Conservation (phyloP, 75 land plant species). For the Pseudotsuga menziesii region DNA sequence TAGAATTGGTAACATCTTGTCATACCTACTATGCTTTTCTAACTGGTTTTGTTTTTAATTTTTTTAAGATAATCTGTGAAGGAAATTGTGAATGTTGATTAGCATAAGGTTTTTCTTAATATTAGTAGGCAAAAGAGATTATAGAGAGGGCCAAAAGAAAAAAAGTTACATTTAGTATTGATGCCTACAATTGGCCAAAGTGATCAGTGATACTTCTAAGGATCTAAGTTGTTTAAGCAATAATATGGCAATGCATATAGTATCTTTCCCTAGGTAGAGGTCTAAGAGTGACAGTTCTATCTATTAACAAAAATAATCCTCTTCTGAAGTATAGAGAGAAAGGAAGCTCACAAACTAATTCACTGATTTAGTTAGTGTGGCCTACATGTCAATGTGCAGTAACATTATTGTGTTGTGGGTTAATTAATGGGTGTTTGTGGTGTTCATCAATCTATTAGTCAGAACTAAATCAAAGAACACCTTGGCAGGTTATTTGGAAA, state of each 20-base stretch:
- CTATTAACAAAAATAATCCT: not conserved
- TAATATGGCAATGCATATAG: not conserved
- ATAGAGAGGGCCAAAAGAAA: no score
- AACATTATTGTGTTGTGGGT: not conserved
- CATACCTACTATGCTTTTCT: no score
- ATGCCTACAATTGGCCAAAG: no score
- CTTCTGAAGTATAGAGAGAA: not conserved
- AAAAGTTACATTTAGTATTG: no score
- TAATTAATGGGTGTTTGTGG: not conserved
- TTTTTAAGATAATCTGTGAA: no score
- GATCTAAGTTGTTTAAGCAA: not conserved
- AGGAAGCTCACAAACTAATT: not conserved
- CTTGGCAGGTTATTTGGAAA: not conserved
- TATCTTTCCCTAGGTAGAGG: not conserved
- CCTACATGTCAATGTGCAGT: not conserved
- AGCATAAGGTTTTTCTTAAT: no score
- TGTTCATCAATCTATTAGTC: not conserved
- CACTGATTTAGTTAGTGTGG: not conserved
- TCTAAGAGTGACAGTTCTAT: not conserved
- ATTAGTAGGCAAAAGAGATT: no score
- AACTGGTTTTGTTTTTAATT: no score
- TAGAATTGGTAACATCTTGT: no score
- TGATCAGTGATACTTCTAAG: not conserved
- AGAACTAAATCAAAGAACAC: not conserved
- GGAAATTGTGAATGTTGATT: no score